phyloP scores from a whole-genome alignment of 2,329 filamentous ascomycete genomes.

The Kalmusia sp. region DNA sequence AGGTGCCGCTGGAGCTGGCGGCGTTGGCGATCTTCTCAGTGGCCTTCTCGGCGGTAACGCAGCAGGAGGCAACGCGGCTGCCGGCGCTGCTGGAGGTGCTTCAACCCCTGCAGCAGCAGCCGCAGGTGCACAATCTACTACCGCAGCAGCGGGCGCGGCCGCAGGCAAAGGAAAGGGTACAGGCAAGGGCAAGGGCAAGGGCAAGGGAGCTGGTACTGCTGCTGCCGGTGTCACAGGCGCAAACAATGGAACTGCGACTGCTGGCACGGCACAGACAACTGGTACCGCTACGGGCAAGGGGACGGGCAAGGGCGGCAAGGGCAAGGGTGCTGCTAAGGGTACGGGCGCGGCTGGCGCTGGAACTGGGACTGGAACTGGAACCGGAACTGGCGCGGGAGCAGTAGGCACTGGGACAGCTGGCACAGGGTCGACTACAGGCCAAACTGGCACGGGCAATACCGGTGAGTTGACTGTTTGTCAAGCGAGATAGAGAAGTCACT shows the following conservation, averaged over 20 bases:
- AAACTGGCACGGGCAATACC: too few relatives aligned
- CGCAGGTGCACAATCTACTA: neutral
- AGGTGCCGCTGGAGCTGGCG: constrained; percentile 1
- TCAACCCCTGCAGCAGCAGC: neutral
- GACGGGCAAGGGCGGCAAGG: neutral
- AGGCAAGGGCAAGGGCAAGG: constrained; percentile 6
- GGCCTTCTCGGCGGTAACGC: constrained; percentile 1
- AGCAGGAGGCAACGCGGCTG: neutral
- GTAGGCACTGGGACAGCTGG: too few relatives aligned
- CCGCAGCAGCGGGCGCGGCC: constrained; percentile 8
- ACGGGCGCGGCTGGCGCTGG: constrained; percentile 4
- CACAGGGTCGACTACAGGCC: too few relatives aligned
- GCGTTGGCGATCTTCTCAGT: neutral
- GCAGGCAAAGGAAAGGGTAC: constrained; percentile 4
- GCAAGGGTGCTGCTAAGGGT: constrained; percentile 5
- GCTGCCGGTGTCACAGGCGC: constrained; percentile 7
- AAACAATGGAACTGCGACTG: constrained; percentile 2
- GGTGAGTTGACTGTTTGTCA: too few relatives aligned
- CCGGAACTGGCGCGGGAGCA: neutral
- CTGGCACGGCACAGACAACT: too few relatives aligned
- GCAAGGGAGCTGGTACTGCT: constrained; percentile 5
- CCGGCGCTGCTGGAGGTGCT: constrained; percentile 11
- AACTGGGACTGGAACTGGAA: neutral
- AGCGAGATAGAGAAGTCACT: too few relatives aligned
- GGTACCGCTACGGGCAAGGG: neutral